A percentile compares a stretch with the other conserved stretches of the same genome.
phyloP scores from a whole-genome alignment of 2,329 filamentous ascomycete species.

The Sclerotinia glacialis region DNA sequence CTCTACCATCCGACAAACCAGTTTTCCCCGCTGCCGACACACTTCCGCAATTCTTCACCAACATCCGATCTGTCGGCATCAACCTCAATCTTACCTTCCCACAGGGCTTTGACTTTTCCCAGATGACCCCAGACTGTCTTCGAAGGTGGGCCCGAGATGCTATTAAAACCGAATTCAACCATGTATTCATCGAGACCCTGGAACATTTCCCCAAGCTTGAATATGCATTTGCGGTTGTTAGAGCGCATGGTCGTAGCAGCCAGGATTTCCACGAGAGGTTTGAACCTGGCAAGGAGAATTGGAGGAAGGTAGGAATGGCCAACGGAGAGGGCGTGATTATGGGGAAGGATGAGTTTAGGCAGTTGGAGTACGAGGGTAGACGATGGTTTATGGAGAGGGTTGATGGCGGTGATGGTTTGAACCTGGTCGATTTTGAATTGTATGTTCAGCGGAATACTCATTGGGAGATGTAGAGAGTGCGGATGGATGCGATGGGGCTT shows the following conservation, averaged over 20 bases:
- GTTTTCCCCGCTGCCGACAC: neutral
- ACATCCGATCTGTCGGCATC: conserved; percentile 12
- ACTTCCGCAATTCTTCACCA: conserved; percentile 4
- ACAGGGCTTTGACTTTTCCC: neutral
- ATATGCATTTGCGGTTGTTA: neutral
- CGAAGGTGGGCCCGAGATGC: neutral
- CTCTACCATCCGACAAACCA: neutral
- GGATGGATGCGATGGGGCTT: neutral
- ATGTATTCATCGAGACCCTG: neutral
- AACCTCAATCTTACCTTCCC: neutral
- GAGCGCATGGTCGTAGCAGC: neutral
- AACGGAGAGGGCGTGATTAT: neutral
- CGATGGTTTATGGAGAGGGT: conserved; percentile 1
- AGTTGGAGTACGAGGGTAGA: neutral
- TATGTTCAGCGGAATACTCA: neutral
- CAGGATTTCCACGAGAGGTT: neutral
- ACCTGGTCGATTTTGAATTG: neutral
- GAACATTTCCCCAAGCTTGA: conserved; percentile 1
- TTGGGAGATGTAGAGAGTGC: neutral
- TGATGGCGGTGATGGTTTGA: neutral
- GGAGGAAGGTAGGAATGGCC: neutral
- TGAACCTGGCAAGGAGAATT: neutral
- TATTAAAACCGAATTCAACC: neutral
- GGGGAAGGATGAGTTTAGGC: neutral
- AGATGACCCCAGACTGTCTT: neutral